Evolutionary conservation across 2,329 filamentous ascomycete species (phyloP).

Genomic region (Colletotrichum lindemuthianum): DNA sequence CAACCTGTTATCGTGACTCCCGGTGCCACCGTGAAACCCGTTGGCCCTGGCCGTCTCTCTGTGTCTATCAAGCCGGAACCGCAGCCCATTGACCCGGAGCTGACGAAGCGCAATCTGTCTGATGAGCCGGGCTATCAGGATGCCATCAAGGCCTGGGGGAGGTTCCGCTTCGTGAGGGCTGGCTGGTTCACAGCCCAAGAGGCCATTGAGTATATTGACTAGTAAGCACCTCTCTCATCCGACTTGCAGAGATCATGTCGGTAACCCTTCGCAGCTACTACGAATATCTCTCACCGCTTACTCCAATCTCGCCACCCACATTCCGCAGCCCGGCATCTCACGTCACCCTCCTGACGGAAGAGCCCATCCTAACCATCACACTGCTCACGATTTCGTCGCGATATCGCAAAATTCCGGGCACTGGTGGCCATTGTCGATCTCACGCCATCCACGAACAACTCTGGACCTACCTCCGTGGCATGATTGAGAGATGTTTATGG

Average conservation of each 20-base stretch:
- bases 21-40: constrained; percentile 32
- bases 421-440: constrained; percentile 83
- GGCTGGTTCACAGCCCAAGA: constrained; percentile 97
- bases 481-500: constrained; percentile 96
- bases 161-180: constrained; percentile 93
- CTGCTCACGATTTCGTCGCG: constrained; percentile 91
- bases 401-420: constrained; percentile 82
- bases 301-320: constrained; percentile 91
- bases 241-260: not conserved
- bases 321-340: constrained; percentile 87
- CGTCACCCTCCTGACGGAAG: constrained; percentile 82
- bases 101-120: constrained; percentile 55
- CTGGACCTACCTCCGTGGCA: constrained; percentile 92
- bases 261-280: constrained; percentile 74
- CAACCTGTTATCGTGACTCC: constrained; percentile 35
- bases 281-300: constrained; percentile 87
- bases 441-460: constrained; percentile 95
- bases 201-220: constrained; percentile 92
- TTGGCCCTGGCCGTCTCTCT: constrained; percentile 9
- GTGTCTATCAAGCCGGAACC: constrained; percentile 43
- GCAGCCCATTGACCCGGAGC: constrained; percentile 57
- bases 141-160: constrained; percentile 87
- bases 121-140: constrained; percentile 68
- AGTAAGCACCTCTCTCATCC: constrained; percentile 61
- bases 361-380: constrained; percentile 92